These are phyloP conservation scores for Telfairia occidentalis DNA, from an alignment of 331 rosid genomes.

Conservation along the genomic window DNA sequence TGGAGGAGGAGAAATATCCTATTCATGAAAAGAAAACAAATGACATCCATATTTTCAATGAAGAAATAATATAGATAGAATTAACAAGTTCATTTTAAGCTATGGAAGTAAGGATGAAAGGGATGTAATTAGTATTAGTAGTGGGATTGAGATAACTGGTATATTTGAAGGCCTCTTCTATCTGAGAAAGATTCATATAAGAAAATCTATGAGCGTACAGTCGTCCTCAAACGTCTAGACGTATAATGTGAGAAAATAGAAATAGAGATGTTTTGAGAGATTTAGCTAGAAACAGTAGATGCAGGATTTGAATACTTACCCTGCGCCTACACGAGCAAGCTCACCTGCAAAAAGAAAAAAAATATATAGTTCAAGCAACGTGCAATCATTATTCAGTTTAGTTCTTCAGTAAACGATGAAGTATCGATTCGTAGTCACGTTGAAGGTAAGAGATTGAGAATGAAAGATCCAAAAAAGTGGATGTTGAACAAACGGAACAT, in stretches of 20 bases:
- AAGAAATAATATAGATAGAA: not conserved
- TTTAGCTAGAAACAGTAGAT: not conserved
- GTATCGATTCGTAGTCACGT: not conserved
- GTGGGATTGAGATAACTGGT: not conserved
- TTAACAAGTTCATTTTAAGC: not conserved
- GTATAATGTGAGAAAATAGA: not conserved
- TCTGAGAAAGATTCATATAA: not conserved
- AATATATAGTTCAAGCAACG: not conserved
- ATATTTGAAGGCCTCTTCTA: not conserved
- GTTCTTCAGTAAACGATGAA: not conserved
- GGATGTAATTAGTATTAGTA: not conserved
- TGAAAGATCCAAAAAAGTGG: not conserved
- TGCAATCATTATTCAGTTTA: not conserved
- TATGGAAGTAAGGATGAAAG: not conserved
- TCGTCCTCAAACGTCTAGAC: not conserved
- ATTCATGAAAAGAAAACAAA: constrained; percentile 8
- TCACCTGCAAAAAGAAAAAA: constrained; percentile 47
- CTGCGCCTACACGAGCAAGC: constrained; percentile 80
- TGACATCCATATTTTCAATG: not conserved
- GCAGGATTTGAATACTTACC: constrained; percentile 33
- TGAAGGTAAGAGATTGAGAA: not conserved
- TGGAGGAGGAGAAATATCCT: constrained; percentile 72
- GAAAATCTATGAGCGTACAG: not conserved
- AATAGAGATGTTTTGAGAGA: not conserved
- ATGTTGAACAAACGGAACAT: not conserved